Evolutionary conservation across 768 basidiomycete species (phyloP).

Genomic region (Cyclocybe aegerita): DNA sequence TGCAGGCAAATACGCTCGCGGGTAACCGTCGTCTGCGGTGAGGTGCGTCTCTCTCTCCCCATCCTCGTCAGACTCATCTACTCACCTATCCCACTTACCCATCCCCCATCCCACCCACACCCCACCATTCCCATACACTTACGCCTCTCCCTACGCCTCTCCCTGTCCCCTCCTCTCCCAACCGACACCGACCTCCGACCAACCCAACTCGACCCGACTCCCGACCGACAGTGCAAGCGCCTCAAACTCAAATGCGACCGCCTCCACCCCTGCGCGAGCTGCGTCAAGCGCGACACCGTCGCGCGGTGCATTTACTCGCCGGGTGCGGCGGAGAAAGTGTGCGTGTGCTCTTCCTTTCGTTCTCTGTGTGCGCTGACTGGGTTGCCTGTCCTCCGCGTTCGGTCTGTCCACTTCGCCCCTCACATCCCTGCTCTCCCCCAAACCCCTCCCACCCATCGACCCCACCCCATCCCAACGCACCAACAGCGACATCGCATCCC

Average conservation of each 20-base stretch:
- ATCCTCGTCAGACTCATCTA: no score
- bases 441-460: no score
- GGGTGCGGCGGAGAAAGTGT: slow-evolving; percentile 87
- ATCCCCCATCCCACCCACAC: no score
- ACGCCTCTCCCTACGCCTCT: no score
- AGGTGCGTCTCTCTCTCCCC: slow-evolving; percentile 41
- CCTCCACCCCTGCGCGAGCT: slow-evolving; percentile 73
- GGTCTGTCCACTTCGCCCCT: no score
- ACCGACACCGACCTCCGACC: background rate
- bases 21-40: slow-evolving; percentile 80
- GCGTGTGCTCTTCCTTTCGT: slow-evolving; percentile 10
- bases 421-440: no score
- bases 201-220: no score
- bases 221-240: slow-evolving; percentile 68
- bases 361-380: no score
- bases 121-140: no score
- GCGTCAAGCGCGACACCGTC: slow-evolving; percentile 77
- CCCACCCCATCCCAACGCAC: no score
- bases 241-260: slow-evolving; percentile 86
- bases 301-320: slow-evolving; percentile 74
- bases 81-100: no score
- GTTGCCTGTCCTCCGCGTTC: no score
- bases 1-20: slow-evolving; percentile 59
- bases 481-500: slow-evolving; percentile 72
- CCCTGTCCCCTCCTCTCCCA: slow-evolving; percentile 1